These are phyloP conservation scores for Aureobasidium sp. DNA, from an alignment of 2,329 filamentous ascomycete genomes.

Conservation along the genomic window DNA sequence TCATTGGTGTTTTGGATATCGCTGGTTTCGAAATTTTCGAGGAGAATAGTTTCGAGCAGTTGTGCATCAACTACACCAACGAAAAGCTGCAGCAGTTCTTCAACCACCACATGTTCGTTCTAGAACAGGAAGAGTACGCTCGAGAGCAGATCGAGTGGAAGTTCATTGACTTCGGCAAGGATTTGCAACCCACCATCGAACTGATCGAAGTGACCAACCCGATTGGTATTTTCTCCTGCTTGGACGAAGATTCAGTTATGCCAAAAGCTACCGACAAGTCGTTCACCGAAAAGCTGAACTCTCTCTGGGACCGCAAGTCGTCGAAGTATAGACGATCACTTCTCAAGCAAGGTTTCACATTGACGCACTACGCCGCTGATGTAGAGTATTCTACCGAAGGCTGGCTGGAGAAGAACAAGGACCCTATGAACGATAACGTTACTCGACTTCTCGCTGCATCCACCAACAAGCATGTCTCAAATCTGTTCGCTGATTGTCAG, in stretches of 20 bases:
- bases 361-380: constrained; percentile 96
- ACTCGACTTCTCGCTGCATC: constrained; percentile 82
- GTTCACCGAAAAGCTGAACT: constrained; percentile 96
- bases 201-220: constrained; percentile 93
- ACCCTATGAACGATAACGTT: constrained; percentile 94
- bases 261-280: constrained; percentile 95
- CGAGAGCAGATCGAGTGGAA: constrained; percentile 98
- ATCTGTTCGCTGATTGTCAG: constrained; percentile 80
- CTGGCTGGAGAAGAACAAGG: constrained; percentile 99
- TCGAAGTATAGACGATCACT: constrained; percentile 86
- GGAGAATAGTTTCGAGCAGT: constrained; percentile 94
- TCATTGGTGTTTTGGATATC: constrained; percentile 97
- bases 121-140: constrained; percentile 97
- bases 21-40: constrained; percentile 99
- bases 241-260: constrained; percentile 98
- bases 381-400: constrained; percentile 93
- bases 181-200: constrained; percentile 95
- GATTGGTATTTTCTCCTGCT: constrained; percentile 96
- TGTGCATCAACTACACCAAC: constrained; percentile 99
- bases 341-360: constrained; percentile 83
- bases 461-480: constrained; percentile 72
- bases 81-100: constrained; percentile 99
- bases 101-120: constrained; percentile 99
- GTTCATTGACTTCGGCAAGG: constrained; percentile 97
- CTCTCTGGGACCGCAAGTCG: constrained; percentile 92